phyloP scores from a whole-genome alignment of 441 rosid species.

The Brassica hybrid region DNA sequence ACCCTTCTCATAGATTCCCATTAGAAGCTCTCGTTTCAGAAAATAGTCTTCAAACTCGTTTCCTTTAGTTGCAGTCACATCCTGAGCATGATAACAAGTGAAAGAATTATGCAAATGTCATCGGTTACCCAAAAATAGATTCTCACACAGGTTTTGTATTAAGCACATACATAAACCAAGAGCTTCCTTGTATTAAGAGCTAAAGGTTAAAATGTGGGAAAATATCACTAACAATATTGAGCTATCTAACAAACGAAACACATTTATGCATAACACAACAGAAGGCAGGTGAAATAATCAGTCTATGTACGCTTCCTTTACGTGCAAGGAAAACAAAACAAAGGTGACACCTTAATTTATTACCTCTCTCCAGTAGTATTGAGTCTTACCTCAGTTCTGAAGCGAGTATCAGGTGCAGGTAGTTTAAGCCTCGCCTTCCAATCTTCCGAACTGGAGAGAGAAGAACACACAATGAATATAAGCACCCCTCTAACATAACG shows the following conservation, averaged over 20 bases:
- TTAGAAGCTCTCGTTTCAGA: slow-evolving; percentile 91
- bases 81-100: slow-evolving; percentile 51
- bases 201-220: not conserved
- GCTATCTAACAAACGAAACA: slow-evolving; percentile 4
- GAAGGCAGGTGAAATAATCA: not conserved
- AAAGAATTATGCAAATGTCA: not conserved
- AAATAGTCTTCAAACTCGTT: slow-evolving; percentile 98
- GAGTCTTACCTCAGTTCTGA: slow-evolving; percentile 80
- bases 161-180: not conserved
- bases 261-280: not conserved
- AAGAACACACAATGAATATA: not conserved
- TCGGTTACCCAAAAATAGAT: not conserved
- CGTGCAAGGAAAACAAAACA: not conserved
- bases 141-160: not conserved
- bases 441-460: slow-evolving; percentile 72
- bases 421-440: slow-evolving; percentile 88
- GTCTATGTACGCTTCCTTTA: not conserved
- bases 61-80: slow-evolving; percentile 98
- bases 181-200: not conserved
- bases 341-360: not conserved
- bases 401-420: slow-evolving; percentile 90
- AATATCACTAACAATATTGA: not conserved
- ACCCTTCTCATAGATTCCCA: slow-evolving; percentile 99
- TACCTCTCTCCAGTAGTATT: not conserved
- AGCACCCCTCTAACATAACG: not conserved